Conservation (phyloP, 345 rosid genomes). For the Noccaea bulbosa region DNA sequence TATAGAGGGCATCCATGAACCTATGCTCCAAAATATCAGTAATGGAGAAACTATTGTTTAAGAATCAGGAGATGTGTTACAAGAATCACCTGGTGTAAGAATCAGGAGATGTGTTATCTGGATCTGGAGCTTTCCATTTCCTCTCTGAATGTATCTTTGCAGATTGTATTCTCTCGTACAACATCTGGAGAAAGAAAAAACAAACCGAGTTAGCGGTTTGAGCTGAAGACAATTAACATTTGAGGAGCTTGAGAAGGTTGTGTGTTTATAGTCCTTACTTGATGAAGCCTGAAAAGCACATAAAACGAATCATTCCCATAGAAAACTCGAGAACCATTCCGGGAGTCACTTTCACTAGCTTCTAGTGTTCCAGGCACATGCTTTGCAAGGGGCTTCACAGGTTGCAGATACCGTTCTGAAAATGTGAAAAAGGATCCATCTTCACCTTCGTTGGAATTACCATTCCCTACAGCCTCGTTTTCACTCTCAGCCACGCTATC, state of each 20-base stretch:
- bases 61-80: conserved; percentile 69
- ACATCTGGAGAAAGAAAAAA: conserved; percentile 52
- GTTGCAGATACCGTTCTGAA: conserved; percentile 73
- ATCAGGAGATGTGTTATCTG: conserved; percentile 71
- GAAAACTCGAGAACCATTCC: conserved; percentile 65
- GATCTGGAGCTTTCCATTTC: conserved; percentile 87
- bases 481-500: conserved; percentile 82
- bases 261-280: conserved; percentile 52
- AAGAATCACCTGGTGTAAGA: conserved; percentile 94
- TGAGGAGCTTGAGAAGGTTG: conserved; percentile 21
- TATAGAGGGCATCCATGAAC: conserved; percentile 92
- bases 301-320: conserved; percentile 96
- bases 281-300: conserved; percentile 97
- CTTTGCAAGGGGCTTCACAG: conserved; percentile 89
- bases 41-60: conserved; percentile 57
- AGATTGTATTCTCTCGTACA: conserved; percentile 90
- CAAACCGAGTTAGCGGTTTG: conserved; percentile 14
- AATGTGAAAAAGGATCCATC: conserved; percentile 63
- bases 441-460: conserved; percentile 66
- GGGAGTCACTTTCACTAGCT: conserved; percentile 54
- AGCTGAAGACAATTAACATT: neutral
- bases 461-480: conserved; percentile 82
- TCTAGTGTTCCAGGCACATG: conserved; percentile 61
- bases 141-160: conserved; percentile 93
- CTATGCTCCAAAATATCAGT: conserved; percentile 45